Conservation (phyloP, 257 asterid genomes). For the Capsicum baccatum region DNA sequence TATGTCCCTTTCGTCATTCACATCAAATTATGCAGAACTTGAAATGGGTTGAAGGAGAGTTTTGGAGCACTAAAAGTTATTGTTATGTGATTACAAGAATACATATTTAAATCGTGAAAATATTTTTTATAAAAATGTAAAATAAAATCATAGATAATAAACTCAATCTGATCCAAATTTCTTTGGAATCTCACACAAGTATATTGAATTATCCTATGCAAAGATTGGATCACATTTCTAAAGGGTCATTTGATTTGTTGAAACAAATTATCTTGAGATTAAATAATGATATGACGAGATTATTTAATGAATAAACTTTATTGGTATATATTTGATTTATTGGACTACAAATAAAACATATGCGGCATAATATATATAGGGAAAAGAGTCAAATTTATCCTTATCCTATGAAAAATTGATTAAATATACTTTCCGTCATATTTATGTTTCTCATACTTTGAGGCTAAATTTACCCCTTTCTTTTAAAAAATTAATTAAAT, state of each 20-base stretch:
- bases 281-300: background rate
- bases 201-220: too few species aligned
- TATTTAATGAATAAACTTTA: background rate
- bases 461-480: too few species aligned
- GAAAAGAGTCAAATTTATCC: too few species aligned
- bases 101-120: background rate
- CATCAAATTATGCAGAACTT: background rate
- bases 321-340: background rate
- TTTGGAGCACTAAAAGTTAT: background rate
- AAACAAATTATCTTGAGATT: background rate
- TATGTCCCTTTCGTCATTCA: background rate
- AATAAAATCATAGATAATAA: background rate
- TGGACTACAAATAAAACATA: background rate
- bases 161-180: background rate
- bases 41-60: background rate
- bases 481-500: too few species aligned
- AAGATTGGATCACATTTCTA: background rate
- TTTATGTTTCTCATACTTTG: too few species aligned
- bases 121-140: background rate
- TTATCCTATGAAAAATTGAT: too few species aligned
- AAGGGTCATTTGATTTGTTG: background rate
- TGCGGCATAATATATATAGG: background rate
- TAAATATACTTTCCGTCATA: too few species aligned
- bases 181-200: background rate
- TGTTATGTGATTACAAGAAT: too few species aligned